Conservation (phyloP, 192 early-diverging fungal species). For the Rhizophagus sp. region DNA sequence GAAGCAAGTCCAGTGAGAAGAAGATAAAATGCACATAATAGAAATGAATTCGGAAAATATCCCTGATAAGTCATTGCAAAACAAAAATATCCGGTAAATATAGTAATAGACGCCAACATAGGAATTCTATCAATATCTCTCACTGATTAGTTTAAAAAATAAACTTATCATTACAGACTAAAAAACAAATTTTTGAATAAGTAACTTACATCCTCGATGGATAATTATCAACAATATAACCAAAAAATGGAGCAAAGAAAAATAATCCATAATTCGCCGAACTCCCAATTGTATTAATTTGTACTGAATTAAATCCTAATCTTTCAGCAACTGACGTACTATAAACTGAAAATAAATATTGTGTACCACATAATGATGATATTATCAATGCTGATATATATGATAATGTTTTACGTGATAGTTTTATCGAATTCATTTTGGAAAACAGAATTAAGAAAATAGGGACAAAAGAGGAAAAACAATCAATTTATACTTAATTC, state of each 20-base stretch:
- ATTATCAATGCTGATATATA: slow-evolving; percentile 46
- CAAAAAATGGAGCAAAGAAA: slow-evolving; percentile 61
- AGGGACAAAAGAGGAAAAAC: background rate
- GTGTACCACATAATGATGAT: slow-evolving; percentile 59
- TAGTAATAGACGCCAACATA: background rate
- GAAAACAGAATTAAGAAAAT: background rate
- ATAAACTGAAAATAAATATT: slow-evolving; percentile 69
- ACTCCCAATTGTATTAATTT: slow-evolving; percentile 64
- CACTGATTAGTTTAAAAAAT: background rate
- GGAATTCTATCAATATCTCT: background rate
- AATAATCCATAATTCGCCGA: slow-evolving; percentile 68
- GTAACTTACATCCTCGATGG: slow-evolving; percentile 34
- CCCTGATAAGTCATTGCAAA: background rate
- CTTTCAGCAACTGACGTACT: slow-evolving; percentile 50
- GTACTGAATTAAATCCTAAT: slow-evolving; percentile 58
- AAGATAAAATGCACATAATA: slow-evolving; percentile 1
- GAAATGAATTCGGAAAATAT: background rate
- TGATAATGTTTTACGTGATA: slow-evolving; percentile 37
- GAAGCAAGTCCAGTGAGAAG: background rate
- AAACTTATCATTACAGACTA: background rate
- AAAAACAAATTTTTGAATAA: background rate
- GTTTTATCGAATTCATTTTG: background rate
- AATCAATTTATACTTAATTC: slow-evolving; percentile 33
- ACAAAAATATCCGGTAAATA: background rate
- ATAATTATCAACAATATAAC: slow-evolving; percentile 47